phyloP scores from a whole-genome alignment of 2,329 filamentous ascomycete genomes.

The Fusarium sp. region DNA sequence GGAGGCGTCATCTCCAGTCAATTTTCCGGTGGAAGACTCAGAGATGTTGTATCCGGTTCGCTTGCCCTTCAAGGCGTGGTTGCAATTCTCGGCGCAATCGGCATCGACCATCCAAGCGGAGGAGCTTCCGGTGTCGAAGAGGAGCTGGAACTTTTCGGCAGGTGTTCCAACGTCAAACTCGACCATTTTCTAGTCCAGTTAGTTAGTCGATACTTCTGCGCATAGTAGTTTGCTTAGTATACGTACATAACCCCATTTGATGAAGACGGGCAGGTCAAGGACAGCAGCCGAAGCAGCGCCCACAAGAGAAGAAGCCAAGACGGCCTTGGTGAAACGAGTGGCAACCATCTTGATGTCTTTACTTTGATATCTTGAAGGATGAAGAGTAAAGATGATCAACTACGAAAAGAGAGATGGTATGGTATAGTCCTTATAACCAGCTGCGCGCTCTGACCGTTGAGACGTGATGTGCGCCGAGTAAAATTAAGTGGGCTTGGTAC shows the following conservation, averaged over 20 bases:
- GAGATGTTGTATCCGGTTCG: conserved; percentile 47
- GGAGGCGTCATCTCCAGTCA: conserved; percentile 34
- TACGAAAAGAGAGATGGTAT: background rate
- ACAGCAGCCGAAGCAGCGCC: conserved; percentile 22
- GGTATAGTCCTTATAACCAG: background rate
- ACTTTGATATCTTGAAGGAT: background rate
- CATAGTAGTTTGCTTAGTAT: rapidly evolving
- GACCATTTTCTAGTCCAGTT: conserved; percentile 19
- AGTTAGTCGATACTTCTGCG: background rate
- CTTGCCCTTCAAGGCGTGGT: conserved; percentile 43
- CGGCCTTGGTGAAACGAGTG: conserved; percentile 8
- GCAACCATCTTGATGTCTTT: background rate
- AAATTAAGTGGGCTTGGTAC: background rate
- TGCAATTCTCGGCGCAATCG: conserved; percentile 45
- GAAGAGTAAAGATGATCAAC: too few relatives aligned
- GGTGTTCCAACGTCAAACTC: conserved; percentile 46
- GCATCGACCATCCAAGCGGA: conserved; percentile 51
- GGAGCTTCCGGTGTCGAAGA: conserved; percentile 53
- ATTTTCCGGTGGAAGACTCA: conserved; percentile 43
- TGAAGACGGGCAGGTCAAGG: conserved; percentile 16
- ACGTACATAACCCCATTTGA: conserved; percentile 27
- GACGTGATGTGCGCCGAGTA: background rate
- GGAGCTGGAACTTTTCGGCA: conserved; percentile 42
- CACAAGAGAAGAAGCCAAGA: conserved; percentile 11
- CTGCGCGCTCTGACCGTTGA: background rate